Conservation (phyloP, 768 basidiomycete species). For the Leccinellum rugosiceps region DNA sequence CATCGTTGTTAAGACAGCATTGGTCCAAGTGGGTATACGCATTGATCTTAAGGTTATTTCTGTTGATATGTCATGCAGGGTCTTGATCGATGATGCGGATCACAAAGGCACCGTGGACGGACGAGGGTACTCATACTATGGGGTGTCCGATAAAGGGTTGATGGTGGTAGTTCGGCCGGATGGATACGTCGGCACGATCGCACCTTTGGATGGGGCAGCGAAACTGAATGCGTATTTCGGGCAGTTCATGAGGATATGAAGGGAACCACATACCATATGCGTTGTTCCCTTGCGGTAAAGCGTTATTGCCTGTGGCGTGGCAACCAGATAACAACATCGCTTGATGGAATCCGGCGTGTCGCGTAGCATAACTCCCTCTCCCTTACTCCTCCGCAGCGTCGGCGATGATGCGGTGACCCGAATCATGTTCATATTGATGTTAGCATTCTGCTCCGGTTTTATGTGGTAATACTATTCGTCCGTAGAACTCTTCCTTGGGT, state of each 20-base stretch:
- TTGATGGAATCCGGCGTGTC: background rate
- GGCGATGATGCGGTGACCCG: background rate
- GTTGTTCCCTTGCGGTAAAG: background rate
- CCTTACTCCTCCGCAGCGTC: background rate
- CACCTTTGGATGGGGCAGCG: conserved; percentile 40
- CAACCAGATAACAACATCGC: background rate
- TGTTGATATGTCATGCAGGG: conserved; percentile 36
- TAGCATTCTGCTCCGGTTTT: background rate
- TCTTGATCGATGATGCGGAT: conserved; percentile 57
- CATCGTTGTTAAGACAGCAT: conserved; percentile 33
- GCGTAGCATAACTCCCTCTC: background rate
- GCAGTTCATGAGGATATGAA: conserved; percentile 33
- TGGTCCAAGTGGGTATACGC: conserved; percentile 40
- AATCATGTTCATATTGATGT: background rate
- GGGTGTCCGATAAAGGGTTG: conserved; percentile 31
- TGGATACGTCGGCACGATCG: conserved; percentile 60
- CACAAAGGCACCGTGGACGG: conserved; percentile 44
- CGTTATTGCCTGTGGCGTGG: background rate
- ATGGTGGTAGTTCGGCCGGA: conserved; percentile 32
- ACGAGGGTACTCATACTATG: conserved; percentile 54
- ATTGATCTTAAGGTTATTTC: background rate
- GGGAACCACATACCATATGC: background rate
- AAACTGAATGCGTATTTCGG: conserved; percentile 47
- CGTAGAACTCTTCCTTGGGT: too few relatives aligned
- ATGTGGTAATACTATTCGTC: background rate